Evolutionary conservation across 371 early-diverging fungal species (phyloP), one percentile per base, ranked within the genome.

Genomic region (Mucor sp.): DNA sequence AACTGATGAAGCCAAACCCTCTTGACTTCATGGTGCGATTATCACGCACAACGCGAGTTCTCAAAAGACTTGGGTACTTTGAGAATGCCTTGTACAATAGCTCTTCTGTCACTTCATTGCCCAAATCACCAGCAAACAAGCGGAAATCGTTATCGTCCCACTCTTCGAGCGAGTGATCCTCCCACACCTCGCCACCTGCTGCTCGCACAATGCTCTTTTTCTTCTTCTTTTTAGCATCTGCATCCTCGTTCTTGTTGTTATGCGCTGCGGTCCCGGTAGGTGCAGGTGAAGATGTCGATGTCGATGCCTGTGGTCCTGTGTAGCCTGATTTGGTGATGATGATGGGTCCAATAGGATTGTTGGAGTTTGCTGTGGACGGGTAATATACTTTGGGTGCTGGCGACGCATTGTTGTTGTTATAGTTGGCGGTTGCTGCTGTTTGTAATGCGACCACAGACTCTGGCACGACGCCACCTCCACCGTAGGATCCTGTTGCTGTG

Each of bases 151-250:
- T 94, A 15, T 86, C 80, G 63, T 96, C 95, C 96, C 97, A 98
- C 43, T 96, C 95, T 44, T 82, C 81, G 41, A 98, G 75, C 5
- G 95, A 89, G n/a, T 85, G 71, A 69, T 98, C 99, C 70, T 95
- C 94, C 99, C 99, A 98, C 12, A 93, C 87, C 76, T 95, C 91
- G 14, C 98, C 99, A 53, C 94, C 99, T 1, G 97, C 98, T 23
- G 86, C 83, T 39, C 98, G 79, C 35, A 95, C 74, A 1, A 88
- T 76, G 9, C 84, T 83, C 66, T 87, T 87, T 70, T 84, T 85
- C 71, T 89, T 91, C 60, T 73, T 62, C 63, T 75, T 72, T 57
- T 70, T 61, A 17, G 39, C 23, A 7, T 60, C 57, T 15, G 37
- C 30, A 25, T 55, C n/a, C 2, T 62, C 41, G 17, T 17, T 17